These are phyloP conservation scores for Mycena floridula DNA, from an alignment of 768 basidiomycete genomes.

Conservation along the genomic window DNA sequence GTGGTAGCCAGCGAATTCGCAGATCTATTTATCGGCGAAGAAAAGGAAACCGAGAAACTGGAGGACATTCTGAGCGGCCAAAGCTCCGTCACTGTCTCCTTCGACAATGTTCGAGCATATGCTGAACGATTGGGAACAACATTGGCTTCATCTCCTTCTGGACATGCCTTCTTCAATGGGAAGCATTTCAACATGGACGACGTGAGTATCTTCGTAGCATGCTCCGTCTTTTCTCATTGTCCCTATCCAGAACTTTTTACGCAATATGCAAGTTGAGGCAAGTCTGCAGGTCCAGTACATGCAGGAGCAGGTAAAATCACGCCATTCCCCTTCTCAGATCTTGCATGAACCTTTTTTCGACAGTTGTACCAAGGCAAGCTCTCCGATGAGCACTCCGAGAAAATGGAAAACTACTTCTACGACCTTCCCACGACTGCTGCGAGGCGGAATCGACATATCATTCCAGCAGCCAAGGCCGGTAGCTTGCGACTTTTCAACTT, in stretches of 20 bases:
- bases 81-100: conserved; percentile 21
- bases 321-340: no score
- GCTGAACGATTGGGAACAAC: conserved; percentile 50
- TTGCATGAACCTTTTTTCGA: conserved; percentile 1
- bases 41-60: conserved; percentile 6
- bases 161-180: conserved; percentile 88
- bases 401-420: conserved; percentile 79
- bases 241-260: conserved; percentile 52
- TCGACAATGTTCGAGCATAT: conserved; percentile 49
- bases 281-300: conserved; percentile 56
- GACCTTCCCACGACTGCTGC: conserved; percentile 70
- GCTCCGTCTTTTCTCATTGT: not conserved
- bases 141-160: conserved; percentile 30
- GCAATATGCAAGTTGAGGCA: conserved; percentile 56
- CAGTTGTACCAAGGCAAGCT: conserved; percentile 57
- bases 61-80: conserved; percentile 30
- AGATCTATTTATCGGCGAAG: conserved; percentile 15
- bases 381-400: conserved; percentile 42
- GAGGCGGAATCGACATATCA: conserved; percentile 73
- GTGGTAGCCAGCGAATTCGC: conserved; percentile 32
- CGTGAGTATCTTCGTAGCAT: conserved; percentile 34
- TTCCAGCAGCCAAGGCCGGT: conserved; percentile 39
- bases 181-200: conserved; percentile 65
- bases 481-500: conserved; percentile 50
- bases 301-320: conserved; percentile 71